Base-by-base conservation (phyloP, 768 basidiomycete genomes). In the Termitomyces titanicus region DNA sequence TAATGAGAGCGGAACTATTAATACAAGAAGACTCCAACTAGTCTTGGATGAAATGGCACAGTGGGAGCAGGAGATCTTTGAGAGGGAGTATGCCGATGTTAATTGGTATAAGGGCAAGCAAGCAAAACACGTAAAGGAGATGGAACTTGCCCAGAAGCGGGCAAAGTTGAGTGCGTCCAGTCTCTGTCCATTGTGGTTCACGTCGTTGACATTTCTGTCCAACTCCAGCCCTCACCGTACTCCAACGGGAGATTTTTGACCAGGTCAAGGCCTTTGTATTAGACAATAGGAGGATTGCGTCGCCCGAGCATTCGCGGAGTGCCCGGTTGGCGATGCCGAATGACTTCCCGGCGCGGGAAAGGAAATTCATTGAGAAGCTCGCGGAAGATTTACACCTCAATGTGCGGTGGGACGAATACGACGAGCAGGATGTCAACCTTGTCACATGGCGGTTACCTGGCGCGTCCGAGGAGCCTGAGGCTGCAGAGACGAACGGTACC, bases 41-140 rank as follows among this genome's bases (percentile, higher is more conserved):
- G 80, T 99, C 29, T 75, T 99, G 35, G 82, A 96, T 67, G 89
- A 97, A 73, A 89, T 99, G 81, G 82, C 83, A 3, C 72, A 80
- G 11, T 93, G 92, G 82, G 97, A 99, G 70, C 76, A 81, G 53
- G 94, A 96, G 54, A 79, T 92, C 3, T 99, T 96, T 60, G 88
- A 97, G 78, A 89, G 85, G 70, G 95, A 96, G 67, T 90, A 88
- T 61, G 84, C 87, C 7, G 96, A 98, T 66, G 59, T 84, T 62
- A 94, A 87, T 63, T 98, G 94, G 92, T 90, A 89, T 70, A 95
- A 94, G 72, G 92, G 94, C 12, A 97, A 98, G 74, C 93, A 94
- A 66, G 74, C 73, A 37, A 92, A 88, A 68, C 82, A 88, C 63
- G 63, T 81, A 42, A 80, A 83, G 56, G 83, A 84, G 61, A 75